These are phyloP conservation scores for Leccinellum rugosiceps DNA, from an alignment of 768 basidiomycete genomes.

Conservation along the genomic window DNA sequence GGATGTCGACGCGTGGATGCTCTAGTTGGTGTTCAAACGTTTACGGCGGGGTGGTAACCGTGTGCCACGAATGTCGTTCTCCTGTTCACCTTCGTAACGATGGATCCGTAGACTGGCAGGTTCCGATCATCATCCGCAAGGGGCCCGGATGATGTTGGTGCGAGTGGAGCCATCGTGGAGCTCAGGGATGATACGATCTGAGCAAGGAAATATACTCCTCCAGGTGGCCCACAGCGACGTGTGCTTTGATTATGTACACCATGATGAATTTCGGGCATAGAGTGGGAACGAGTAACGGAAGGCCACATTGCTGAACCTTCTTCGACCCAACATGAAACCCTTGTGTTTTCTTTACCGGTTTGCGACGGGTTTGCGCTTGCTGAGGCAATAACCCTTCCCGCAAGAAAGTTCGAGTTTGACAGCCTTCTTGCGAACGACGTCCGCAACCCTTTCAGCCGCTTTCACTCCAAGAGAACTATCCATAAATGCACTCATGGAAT, in stretches of 20 bases:
- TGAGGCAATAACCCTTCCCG: slow-evolving; percentile 13
- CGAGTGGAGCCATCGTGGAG: neutral
- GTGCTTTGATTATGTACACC: slow-evolving; percentile 10
- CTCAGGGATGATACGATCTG: slow-evolving; percentile 2
- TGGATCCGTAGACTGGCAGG: neutral
- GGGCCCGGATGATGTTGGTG: neutral
- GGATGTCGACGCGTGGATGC: neutral
- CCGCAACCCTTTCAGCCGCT: slow-evolving; percentile 10
- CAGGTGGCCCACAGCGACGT: neutral
- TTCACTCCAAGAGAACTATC: slow-evolving; percentile 16
- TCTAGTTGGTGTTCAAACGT: neutral
- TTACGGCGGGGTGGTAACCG: slow-evolving; percentile 11
- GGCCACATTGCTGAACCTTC: slow-evolving; percentile 2
- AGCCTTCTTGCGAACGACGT: slow-evolving; percentile 7
- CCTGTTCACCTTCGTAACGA: slow-evolving; percentile 8
- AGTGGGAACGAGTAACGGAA: slow-evolving; percentile 7
- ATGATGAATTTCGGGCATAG: slow-evolving; percentile 15
- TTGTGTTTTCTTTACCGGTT: slow-evolving; percentile 2
- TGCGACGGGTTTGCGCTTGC: neutral
- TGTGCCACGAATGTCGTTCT: slow-evolving; percentile 9
- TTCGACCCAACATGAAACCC: neutral
- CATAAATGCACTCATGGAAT: slow-evolving; percentile 1
- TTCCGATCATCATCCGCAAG: slow-evolving; percentile 28
- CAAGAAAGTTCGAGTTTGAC: slow-evolving; percentile 3
- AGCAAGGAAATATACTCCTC: slow-evolving; percentile 11